A percentile compares a stretch with the other conserved stretches of the same genome.
phyloP scores from a whole-genome alignment of 2,329 filamentous ascomycete genomes.

The Metarhizium brunneum region DNA sequence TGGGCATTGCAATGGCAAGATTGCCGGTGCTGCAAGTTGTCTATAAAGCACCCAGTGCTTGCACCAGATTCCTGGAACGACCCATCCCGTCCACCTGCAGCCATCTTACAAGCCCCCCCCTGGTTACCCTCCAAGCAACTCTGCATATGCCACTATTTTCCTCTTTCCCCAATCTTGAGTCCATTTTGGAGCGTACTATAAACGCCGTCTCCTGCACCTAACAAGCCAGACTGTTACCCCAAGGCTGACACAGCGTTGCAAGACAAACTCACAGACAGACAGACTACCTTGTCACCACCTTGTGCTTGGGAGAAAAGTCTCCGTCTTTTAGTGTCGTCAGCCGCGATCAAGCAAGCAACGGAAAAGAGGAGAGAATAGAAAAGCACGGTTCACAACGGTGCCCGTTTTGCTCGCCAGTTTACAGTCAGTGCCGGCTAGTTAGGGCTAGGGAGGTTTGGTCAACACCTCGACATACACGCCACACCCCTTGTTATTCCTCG shows the following conservation, averaged over 20 bases:
- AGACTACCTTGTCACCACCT: background rate
- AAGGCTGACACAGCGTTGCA: background rate
- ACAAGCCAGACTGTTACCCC: background rate
- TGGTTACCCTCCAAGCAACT: background rate
- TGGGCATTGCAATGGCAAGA: background rate
- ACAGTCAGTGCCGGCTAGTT: no score
- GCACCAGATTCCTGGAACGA: background rate
- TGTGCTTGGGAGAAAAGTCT: background rate
- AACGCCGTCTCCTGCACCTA: background rate
- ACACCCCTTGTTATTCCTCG: background rate
- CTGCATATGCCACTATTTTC: background rate
- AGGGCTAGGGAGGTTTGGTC: no score
- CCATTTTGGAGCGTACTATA: background rate
- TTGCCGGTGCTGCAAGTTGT: background rate
- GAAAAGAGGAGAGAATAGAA: background rate
- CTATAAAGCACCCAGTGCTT: slow-evolving; percentile 4
- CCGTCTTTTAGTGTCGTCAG: background rate
- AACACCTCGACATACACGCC: background rate
- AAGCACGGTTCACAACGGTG: background rate
- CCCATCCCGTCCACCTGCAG: background rate
- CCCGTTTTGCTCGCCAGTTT: background rate
- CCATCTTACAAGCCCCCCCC: background rate
- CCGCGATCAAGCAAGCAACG: background rate
- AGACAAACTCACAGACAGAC: background rate
- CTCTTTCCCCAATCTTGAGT: background rate